These are phyloP conservation scores for Backusella macrospora DNA, from an alignment of 192 early-diverging fungal species.

Conservation along the genomic window DNA sequence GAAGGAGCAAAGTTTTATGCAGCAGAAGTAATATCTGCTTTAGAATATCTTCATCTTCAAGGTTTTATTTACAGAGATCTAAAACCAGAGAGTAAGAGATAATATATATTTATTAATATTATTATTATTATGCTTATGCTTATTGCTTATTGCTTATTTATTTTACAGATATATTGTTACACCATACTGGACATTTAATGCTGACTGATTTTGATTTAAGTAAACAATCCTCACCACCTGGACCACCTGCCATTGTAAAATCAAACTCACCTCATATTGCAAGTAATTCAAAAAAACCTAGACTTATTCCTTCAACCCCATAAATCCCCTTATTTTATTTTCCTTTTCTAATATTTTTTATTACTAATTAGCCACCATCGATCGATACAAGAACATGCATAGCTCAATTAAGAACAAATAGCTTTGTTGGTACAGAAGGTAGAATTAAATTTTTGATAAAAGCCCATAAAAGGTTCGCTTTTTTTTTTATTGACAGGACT, in stretches of 20 bases:
- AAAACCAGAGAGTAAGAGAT: conserved; percentile 94
- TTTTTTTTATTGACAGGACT: too few relatives aligned
- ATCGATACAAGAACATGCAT: conserved; percentile 92
- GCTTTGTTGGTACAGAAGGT: conserved; percentile 96
- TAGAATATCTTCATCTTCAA: conserved; percentile 95
- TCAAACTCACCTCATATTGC: conserved; percentile 59
- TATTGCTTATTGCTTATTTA: background rate
- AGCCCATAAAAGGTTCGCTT: background rate
- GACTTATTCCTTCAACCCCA: too few relatives aligned
- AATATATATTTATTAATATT: background rate
- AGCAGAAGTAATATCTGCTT: conserved; percentile 93
- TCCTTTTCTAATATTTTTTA: background rate
- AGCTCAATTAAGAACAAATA: conserved; percentile 88
- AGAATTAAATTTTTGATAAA: background rate
- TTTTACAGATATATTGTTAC: conserved; percentile 76
- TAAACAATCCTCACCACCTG: conserved; percentile 85
- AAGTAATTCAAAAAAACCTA: conserved; percentile 30
- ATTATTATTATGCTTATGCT: background rate
- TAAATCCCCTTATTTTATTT: background rate
- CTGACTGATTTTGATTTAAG: conserved; percentile 98
- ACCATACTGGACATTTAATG: conserved; percentile 97
- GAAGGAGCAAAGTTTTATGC: conserved; percentile 95
- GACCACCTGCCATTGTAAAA: conserved; percentile 70
- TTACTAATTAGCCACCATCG: conserved; percentile 51
- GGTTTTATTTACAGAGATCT: conserved; percentile 98